Evolutionary conservation across 192 early-diverging fungal genomes (phyloP).

Genomic region (Backusella circina): DNA sequence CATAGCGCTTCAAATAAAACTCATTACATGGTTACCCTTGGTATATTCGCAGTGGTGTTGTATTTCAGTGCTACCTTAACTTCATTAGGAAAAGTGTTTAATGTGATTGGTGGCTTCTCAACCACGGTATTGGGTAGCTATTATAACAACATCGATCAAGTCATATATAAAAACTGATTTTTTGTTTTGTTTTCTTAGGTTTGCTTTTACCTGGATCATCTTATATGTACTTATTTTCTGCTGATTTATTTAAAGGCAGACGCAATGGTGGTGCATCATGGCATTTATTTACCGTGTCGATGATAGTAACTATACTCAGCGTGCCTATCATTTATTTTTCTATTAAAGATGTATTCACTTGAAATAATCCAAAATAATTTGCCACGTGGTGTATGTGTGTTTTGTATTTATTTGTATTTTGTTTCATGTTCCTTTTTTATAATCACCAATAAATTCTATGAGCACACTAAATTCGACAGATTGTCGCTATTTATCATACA

Average conservation of each 20-base stretch:
- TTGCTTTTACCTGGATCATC: conserved; percentile 19
- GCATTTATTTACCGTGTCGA: background rate
- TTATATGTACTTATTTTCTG: background rate
- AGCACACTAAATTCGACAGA: too few relatives aligned
- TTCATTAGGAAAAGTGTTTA: conserved; percentile 41
- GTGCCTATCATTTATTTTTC: conserved; percentile 13
- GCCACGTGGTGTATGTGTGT: background rate
- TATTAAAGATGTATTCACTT: background rate
- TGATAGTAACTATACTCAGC: background rate
- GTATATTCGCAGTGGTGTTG: conserved; percentile 32
- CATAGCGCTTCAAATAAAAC: conserved; percentile 24
- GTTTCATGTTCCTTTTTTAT: background rate
- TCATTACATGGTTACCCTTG: conserved; percentile 34
- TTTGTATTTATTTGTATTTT: background rate
- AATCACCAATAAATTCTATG: background rate
- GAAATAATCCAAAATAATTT: background rate
- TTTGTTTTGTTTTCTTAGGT: conserved; percentile 17
- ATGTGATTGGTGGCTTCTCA: conserved; percentile 44
- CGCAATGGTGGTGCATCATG: background rate
- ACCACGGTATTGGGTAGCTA: conserved; percentile 33
- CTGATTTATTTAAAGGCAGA: background rate
- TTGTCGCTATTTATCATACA: too few relatives aligned
- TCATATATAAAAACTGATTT: background rate
- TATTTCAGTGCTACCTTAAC: conserved; percentile 36
- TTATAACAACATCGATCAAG: background rate